phyloP scores from a whole-genome alignment of 768 basidiomycete genomes.

The Rhizopogon rudus region DNA sequence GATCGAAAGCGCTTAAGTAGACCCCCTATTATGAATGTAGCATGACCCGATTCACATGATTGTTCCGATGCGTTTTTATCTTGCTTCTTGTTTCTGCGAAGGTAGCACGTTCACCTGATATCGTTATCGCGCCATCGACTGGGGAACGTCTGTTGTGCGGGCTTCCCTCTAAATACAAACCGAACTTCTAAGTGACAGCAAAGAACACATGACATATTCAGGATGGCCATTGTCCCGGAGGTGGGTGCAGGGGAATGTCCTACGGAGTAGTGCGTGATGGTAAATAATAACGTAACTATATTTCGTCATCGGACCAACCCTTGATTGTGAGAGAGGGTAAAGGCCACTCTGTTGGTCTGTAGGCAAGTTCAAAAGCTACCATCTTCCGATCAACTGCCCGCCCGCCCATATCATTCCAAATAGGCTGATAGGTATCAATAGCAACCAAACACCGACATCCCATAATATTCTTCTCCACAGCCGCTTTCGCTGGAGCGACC shows the following conservation, averaged over 20 bases:
- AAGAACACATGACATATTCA: not conserved
- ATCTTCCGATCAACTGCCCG: slow-evolving; percentile 46
- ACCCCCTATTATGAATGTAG: not conserved
- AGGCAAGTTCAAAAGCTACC: slow-evolving; percentile 31
- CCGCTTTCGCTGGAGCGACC: slow-evolving; percentile 71
- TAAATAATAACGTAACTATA: no score
- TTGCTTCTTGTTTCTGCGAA: not conserved
- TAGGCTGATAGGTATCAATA: slow-evolving; percentile 56
- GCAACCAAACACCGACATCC: slow-evolving; percentile 81
- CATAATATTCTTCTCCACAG: slow-evolving; percentile 69
- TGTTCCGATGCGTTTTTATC: not conserved
- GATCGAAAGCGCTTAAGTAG: not conserved
- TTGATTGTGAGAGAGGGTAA: not conserved
- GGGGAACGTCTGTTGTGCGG: not conserved
- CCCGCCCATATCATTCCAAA: slow-evolving; percentile 53
- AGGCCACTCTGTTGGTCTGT: not conserved
- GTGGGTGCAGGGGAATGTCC: not conserved
- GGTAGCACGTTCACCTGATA: not conserved
- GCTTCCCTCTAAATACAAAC: not conserved
- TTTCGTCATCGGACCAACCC: not conserved
- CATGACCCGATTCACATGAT: not conserved
- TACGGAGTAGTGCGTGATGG: not conserved
- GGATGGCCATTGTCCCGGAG: not conserved
- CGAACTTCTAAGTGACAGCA: not conserved
- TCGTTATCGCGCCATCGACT: not conserved